A percentile compares a stretch with the other conserved stretches of the same genome.
These are phyloP conservation scores for Endoconidiophora laricicola DNA, from an alignment of 2,329 filamentous ascomycete genomes.

Conservation along the genomic window DNA sequence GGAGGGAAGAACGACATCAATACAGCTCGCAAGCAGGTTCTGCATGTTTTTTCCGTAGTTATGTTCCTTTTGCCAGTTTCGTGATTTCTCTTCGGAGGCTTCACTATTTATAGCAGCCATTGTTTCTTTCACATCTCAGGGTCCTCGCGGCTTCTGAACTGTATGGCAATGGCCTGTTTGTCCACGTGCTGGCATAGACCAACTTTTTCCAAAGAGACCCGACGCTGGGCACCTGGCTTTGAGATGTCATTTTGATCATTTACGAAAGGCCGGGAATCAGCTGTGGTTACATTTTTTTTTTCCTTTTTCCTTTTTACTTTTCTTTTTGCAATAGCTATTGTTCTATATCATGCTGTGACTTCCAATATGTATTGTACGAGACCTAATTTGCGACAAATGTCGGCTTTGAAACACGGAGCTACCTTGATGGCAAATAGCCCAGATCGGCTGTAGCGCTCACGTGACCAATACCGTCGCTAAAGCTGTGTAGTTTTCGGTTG, in stretches of 20 bases:
- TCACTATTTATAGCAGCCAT: constrained; percentile 32
- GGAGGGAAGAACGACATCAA: too few relatives aligned
- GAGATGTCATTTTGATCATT: constrained; percentile 38
- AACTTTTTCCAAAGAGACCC: constrained; percentile 24
- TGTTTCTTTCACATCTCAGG: constrained; percentile 20
- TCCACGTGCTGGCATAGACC: constrained; percentile 41
- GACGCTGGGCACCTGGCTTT: constrained; percentile 40
- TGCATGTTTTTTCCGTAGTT: background rate
- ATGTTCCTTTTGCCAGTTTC: constrained; percentile 8
- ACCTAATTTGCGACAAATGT: too few relatives aligned
- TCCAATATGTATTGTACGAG: too few relatives aligned
- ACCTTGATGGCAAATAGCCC: too few relatives aligned
- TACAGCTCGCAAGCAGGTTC: too few relatives aligned
- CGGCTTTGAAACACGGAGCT: too few relatives aligned
- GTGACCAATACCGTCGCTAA: too few relatives aligned
- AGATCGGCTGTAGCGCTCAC: too few relatives aligned
- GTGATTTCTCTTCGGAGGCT: constrained; percentile 10
- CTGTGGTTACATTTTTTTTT: constrained; percentile 34
- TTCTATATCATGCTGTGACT: background rate
- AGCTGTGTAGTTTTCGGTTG: too few relatives aligned
- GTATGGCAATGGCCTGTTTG: constrained; percentile 25
- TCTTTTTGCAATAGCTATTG: background rate
- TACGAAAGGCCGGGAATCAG: constrained; percentile 39
- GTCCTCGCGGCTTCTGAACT: constrained; percentile 2
- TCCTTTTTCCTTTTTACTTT: background rate